Evolutionary conservation across 176 grass and related monocot species (phyloP).

Genomic region (Oryza glaberrima): DNA sequence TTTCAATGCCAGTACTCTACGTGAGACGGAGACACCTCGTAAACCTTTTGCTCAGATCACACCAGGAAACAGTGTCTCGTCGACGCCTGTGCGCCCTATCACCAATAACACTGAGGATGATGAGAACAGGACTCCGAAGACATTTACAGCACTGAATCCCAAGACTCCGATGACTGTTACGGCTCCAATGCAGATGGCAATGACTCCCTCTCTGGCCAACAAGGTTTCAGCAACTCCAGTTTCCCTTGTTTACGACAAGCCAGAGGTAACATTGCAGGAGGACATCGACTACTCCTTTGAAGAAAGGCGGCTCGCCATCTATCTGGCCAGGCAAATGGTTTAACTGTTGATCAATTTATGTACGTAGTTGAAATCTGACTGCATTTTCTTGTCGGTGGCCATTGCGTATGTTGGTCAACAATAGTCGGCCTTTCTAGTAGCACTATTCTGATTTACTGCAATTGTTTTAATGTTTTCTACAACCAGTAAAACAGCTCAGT

Average conservation of each 20-base stretch:
- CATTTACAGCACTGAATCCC: constrained; percentile 31
- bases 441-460: constrained; percentile 35
- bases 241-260: constrained; percentile 48
- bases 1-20: constrained; percentile 55
- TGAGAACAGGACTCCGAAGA: constrained; percentile 61
- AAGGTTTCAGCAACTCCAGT: constrained; percentile 36
- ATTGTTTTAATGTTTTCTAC: constrained; percentile 12
- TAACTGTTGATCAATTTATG: not conserved
- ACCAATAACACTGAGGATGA: constrained; percentile 25
- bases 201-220: constrained; percentile 48
- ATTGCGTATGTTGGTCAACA: constrained; percentile 41
- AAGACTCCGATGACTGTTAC: constrained; percentile 55
- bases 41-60: constrained; percentile 74
- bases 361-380: constrained; percentile 35
- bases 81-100: constrained; percentile 33
- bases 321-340: constrained; percentile 40
- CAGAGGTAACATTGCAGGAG: constrained; percentile 22
- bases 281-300: constrained; percentile 82
- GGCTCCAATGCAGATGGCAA: constrained; percentile 63
- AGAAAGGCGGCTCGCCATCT: constrained; percentile 65
- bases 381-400: constrained; percentile 37
- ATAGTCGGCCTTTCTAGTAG: constrained; percentile 30
- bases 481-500: constrained; percentile 22
- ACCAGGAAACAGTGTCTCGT: constrained; percentile 45
- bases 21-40: constrained; percentile 59